Evolutionary conservation across 768 basidiomycete species (phyloP).

Genomic region (Suillus occidentalis): DNA sequence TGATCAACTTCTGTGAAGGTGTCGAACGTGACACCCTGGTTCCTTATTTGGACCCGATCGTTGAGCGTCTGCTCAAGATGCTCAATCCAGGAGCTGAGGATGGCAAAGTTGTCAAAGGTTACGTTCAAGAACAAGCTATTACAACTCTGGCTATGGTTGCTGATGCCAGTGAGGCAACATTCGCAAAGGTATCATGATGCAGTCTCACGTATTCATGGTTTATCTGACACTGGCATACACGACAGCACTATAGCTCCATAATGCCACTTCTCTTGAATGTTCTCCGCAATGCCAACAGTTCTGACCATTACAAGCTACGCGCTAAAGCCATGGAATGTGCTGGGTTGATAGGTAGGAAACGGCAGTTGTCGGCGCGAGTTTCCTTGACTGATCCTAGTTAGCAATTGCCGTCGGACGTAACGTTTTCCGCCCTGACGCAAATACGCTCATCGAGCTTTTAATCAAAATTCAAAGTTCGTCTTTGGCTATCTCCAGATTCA

Average conservation of each 20-base stretch:
- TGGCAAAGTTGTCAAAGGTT: conserved; percentile 45
- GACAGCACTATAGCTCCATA: conserved; percentile 74
- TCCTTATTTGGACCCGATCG: conserved; percentile 79
- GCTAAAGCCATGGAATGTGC: conserved; percentile 93
- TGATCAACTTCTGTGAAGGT: conserved; percentile 91
- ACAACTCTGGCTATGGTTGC: conserved; percentile 90
- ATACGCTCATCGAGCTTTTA: conserved; percentile 67
- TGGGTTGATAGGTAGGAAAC: conserved; percentile 66
- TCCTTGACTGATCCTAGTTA: conserved; percentile 27
- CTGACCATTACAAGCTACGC: conserved; percentile 66
- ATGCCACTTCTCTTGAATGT: conserved; percentile 83
- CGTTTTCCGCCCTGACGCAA: conserved; percentile 73
- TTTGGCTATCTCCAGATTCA: neutral
- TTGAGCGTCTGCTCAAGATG: conserved; percentile 59
- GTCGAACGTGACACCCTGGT: conserved; percentile 70
- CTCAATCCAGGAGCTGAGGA: conserved; percentile 53
- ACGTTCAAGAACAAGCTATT: conserved; percentile 87
- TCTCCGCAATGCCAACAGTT: conserved; percentile 66
- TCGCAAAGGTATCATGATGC: conserved; percentile 56
- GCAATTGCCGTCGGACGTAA: conserved; percentile 87
- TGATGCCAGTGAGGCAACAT: conserved; percentile 77
- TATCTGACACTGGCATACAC: conserved; percentile 10
- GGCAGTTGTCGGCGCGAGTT: neutral
- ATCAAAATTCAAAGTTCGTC: conserved; percentile 74
- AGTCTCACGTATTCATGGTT: conserved; percentile 8